Base-by-base conservation (phyloP, 345 rosid species). In the Ceriops decandra region DNA sequence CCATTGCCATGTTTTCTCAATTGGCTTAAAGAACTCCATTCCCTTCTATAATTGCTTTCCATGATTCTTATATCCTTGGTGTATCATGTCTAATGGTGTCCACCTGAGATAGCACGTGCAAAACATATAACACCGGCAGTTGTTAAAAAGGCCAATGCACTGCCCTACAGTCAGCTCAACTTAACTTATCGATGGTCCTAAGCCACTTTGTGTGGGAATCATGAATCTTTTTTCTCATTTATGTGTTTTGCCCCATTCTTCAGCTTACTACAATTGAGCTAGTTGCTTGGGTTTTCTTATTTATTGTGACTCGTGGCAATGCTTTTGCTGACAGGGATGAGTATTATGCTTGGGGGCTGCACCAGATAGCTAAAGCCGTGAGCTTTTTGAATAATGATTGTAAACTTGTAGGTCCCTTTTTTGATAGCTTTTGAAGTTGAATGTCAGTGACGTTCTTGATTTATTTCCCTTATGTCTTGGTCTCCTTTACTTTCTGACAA, bases 381-480 rank as follows among this genome's bases (percentile, higher is more conserved):
- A 95, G 97, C 98, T 95, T 95, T 81, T 82, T 92, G 75, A 92
- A 92, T 87, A 95, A 90, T 57, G 99, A 95, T 70, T 95, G 99
- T 80, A 95, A 95, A 79, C 93, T 95, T 66, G 99, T 95, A 75
- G 83, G 99, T 57, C 42, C 36, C 4, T 31, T n/a, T 26, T 26
- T 28, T 36, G 11, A 30, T 6, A 32, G 56, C 5, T 60, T 36
- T 54, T 19, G 1, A 54, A n/a, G 49, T 7, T 59, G 52, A 24
- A 46, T 36, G 49, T 20, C 30, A 7, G 16, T 22, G 7, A 38
- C 21, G 32, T 28, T 57, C 57, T 53, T 28, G 20, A 46, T 24
- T 27, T 32, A 11, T 31, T 20, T 42, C 20, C 59, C 31, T 21
- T 15, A 24, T 15, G 30, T 13, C 68, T 56, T 54, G 49, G 72